These are phyloP conservation scores for Stipa capillata DNA, from an alignment of 176 grass and related monocot species.

Conservation along the genomic window DNA sequence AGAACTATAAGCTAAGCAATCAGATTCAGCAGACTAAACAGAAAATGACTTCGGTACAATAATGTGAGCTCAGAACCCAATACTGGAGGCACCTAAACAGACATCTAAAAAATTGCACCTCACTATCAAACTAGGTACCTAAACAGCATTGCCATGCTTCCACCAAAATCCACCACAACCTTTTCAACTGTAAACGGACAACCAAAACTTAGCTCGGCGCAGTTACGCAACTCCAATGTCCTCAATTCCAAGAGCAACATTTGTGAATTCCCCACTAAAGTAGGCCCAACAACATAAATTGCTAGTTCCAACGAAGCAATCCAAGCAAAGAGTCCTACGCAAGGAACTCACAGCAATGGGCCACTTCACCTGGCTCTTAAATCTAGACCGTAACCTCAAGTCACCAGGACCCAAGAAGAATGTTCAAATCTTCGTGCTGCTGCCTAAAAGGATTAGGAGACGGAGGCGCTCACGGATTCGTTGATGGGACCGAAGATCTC, in stretches of 20 bases:
- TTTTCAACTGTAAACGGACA: not conserved
- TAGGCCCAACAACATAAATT: not conserved
- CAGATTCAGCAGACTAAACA: not conserved
- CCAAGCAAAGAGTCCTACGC: not conserved
- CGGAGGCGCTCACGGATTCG: conserved; percentile 62
- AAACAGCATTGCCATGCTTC: not conserved
- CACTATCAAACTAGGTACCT: not conserved
- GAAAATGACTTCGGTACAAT: not conserved
- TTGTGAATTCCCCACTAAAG: not conserved
- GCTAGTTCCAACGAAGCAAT: not conserved
- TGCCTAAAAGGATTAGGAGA: not conserved
- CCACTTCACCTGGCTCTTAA: not conserved
- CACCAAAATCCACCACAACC: not conserved
- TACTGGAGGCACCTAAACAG: not conserved
- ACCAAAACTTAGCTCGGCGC: not conserved
- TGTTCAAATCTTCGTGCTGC: too few species aligned
- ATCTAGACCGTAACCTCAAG: not conserved
- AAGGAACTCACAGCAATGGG: not conserved
- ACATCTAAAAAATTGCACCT: not conserved
- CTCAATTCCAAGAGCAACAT: not conserved
- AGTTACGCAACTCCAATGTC: not conserved
- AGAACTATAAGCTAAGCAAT: not conserved
- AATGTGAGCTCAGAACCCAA: not conserved
- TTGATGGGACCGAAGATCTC: conserved; percentile 99
- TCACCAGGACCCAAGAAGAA: not conserved